These are phyloP conservation scores for Kwoniella shandongensis DNA, from an alignment of 768 basidiomycete genomes.

Conservation along the genomic window DNA sequence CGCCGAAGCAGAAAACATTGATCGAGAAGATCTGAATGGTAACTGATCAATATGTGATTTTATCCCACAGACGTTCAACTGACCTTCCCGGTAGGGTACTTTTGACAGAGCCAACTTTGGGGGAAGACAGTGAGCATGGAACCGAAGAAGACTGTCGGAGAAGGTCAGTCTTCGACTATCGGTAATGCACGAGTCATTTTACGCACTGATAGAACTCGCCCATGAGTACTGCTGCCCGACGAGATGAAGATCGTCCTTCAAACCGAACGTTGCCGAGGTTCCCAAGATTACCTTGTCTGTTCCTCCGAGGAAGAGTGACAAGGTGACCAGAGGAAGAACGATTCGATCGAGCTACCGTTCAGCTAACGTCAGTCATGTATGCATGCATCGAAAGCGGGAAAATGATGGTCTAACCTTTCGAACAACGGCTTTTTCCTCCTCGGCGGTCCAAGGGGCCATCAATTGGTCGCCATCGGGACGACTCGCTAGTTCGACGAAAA, in stretches of 20 bases:
- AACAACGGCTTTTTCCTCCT: conserved; percentile 32
- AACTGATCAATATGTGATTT: background rate
- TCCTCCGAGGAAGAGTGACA: conserved; percentile 25
- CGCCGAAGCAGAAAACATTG: conserved; percentile 36
- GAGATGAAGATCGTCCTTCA: conserved; percentile 31
- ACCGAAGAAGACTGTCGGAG: conserved; percentile 25
- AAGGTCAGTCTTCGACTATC: background rate
- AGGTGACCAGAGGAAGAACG: conserved; percentile 29
- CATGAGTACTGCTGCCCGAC: conserved; percentile 35
- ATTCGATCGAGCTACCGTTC: conserved; percentile 26
- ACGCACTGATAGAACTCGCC: conserved; percentile 22
- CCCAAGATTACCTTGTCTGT: conserved; percentile 43
- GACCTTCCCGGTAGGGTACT: conserved; percentile 23
- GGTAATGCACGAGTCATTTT: background rate
- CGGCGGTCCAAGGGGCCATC: conserved; percentile 25
- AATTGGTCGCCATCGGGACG: conserved; percentile 21
- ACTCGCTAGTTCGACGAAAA: conserved; percentile 19
- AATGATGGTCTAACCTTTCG: conserved; percentile 19
- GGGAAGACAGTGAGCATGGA: conserved; percentile 24
- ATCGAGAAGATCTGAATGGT: conserved; percentile 19
- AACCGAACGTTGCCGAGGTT: conserved; percentile 35
- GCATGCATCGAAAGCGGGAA: background rate
- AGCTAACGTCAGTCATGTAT: background rate
- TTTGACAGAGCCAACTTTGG: conserved; percentile 17
- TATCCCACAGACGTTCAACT: no score